phyloP scores from a whole-genome alignment of 2,329 filamentous ascomycete species.

The Orbilia javanica region DNA sequence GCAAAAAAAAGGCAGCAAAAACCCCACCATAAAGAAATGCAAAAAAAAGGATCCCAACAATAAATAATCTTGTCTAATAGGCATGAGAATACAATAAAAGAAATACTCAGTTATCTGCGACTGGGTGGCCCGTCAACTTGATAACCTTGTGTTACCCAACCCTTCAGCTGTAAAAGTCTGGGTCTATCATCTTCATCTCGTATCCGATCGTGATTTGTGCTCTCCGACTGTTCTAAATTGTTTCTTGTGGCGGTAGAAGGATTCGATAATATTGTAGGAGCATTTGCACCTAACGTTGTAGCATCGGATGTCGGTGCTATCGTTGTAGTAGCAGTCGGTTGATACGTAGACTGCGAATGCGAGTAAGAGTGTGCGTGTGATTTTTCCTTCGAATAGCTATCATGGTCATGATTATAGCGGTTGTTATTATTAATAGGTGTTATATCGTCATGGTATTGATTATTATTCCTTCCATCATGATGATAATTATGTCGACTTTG shows the following conservation, averaged over 20 bases:
- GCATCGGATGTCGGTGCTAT: constrained; percentile 15
- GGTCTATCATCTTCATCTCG: constrained; percentile 4
- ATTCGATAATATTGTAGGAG: constrained; percentile 25
- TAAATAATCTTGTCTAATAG: background rate
- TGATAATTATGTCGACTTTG: background rate
- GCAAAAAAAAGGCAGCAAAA: background rate
- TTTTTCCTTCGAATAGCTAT: constrained; percentile 23
- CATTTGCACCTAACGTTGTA: constrained; percentile 13
- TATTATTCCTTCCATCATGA: constrained; percentile 9
- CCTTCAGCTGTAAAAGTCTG: constrained; percentile 39
- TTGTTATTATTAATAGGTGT: background rate
- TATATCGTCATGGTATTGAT: constrained; percentile 21
- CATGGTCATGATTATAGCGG: background rate
- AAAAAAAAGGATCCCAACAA: background rate
- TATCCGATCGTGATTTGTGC: constrained; percentile 55
- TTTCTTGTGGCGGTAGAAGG: background rate
- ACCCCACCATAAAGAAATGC: background rate
- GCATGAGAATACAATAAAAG: background rate
- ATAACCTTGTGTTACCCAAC: constrained; percentile 52
- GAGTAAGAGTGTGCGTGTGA: constrained; percentile 16
- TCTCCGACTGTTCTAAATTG: constrained; percentile 22
- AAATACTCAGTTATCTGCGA: constrained; percentile 5
- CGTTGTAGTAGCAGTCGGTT: constrained; percentile 3
- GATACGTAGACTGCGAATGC: constrained; percentile 26
- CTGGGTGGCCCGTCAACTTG: constrained; percentile 20